Percentiles rank a stretch among this genome's conserved stretches.
phyloP scores from a whole-genome alignment of 2,329 filamentous ascomycete genomes.

The Metarhizium album region DNA sequence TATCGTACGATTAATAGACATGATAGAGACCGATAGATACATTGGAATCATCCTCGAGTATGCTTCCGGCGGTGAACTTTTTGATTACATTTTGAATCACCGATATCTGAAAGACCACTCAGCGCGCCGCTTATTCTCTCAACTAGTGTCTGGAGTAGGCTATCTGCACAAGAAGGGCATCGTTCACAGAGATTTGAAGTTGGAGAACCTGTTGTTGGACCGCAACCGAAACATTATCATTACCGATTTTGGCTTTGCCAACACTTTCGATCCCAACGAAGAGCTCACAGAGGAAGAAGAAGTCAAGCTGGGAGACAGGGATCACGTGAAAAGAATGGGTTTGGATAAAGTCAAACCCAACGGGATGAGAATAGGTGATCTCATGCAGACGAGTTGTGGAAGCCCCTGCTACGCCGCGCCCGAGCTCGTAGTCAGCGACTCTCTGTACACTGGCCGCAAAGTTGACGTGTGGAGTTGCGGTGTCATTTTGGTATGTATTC shows the following conservation, averaged over 20 bases:
- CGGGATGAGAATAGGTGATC: slow-evolving; percentile 73
- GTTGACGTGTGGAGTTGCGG: slow-evolving; percentile 99
- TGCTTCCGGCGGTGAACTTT: slow-evolving; percentile 91
- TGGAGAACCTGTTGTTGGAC: slow-evolving; percentile 91
- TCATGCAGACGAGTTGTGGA: slow-evolving; percentile 98
- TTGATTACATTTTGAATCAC: slow-evolving; percentile 96
- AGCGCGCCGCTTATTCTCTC: slow-evolving; percentile 83
- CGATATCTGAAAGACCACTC: slow-evolving; percentile 91
- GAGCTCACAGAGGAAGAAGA: slow-evolving; percentile 87
- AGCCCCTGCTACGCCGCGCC: slow-evolving; percentile 97
- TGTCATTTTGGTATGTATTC: slow-evolving; percentile 75
- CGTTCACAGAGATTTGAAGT: slow-evolving; percentile 90
- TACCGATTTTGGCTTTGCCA: slow-evolving; percentile 97
- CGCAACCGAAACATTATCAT: slow-evolving; percentile 99
- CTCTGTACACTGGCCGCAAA: slow-evolving; percentile 91
- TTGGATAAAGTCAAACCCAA: slow-evolving; percentile 68
- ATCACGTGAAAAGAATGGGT: slow-evolving; percentile 78
- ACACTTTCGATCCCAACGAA: slow-evolving; percentile 85
- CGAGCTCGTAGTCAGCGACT: slow-evolving; percentile 94
- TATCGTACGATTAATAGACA: slow-evolving; percentile 93
- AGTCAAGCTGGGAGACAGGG: slow-evolving; percentile 72
- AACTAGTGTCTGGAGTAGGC: slow-evolving; percentile 90
- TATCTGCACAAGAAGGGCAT: slow-evolving; percentile 99
- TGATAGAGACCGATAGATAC: slow-evolving; percentile 94
- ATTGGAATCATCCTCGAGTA: slow-evolving; percentile 99